Percentiles rank a stretch among this genome's conserved stretches.
These are phyloP conservation scores for Exophiala xenobiotica DNA, from an alignment of 2,329 filamentous ascomycete genomes.

Conservation along the genomic window DNA sequence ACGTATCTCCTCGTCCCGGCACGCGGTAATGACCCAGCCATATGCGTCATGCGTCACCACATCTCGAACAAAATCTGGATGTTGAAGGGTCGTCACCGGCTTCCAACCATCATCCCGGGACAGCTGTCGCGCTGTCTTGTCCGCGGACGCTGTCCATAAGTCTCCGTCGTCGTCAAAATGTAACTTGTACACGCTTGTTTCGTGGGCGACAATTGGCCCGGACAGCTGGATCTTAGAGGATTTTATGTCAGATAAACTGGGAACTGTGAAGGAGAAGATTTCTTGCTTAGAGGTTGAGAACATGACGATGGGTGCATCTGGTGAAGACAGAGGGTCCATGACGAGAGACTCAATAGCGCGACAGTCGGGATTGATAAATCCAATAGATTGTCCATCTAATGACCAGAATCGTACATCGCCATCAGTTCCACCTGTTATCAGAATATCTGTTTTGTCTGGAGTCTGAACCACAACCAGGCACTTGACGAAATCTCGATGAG, in stretches of 20 bases:
- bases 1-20: slow-evolving; percentile 86
- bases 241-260: slow-evolving; percentile 31
- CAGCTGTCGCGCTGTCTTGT: slow-evolving; percentile 82
- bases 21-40: slow-evolving; percentile 80
- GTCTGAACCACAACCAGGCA: slow-evolving; percentile 61
- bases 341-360: slow-evolving; percentile 78
- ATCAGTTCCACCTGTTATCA: slow-evolving; percentile 76
- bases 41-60: slow-evolving; percentile 68
- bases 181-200: slow-evolving; percentile 84
- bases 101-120: slow-evolving; percentile 67
- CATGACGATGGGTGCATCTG: slow-evolving; percentile 54
- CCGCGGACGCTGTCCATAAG: slow-evolving; percentile 89
- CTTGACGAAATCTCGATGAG: slow-evolving; percentile 77
- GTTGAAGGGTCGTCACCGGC: slow-evolving; percentile 68
- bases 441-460: slow-evolving; percentile 59
- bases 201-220: slow-evolving; percentile 69
- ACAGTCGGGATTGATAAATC: slow-evolving; percentile 73
- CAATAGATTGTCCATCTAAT: slow-evolving; percentile 63
- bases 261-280: slow-evolving; percentile 64
- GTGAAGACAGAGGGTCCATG: slow-evolving; percentile 65
- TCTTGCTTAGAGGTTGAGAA: slow-evolving; percentile 78
- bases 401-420: slow-evolving; percentile 85
- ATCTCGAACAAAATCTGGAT: slow-evolving; percentile 88
- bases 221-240: slow-evolving; percentile 56
- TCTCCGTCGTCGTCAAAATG: slow-evolving; percentile 71